phyloP scores from a whole-genome alignment of 2,329 filamentous ascomycete species.

The Cytospora leucostoma region DNA sequence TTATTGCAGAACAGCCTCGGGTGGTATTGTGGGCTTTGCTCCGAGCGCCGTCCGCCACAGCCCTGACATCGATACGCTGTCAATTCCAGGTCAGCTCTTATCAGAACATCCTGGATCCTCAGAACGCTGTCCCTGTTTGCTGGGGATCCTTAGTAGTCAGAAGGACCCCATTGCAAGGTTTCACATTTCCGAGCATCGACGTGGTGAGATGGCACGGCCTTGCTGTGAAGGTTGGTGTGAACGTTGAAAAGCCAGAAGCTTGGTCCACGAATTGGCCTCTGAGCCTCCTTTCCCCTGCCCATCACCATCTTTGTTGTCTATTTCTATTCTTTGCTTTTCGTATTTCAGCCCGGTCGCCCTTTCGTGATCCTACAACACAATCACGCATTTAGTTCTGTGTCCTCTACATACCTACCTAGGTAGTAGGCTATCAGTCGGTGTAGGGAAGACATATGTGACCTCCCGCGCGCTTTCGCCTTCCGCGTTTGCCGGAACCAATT shows the following conservation, averaged over 20 bases:
- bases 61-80: not conserved
- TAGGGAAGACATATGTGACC: constrained; percentile 22
- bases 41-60: not conserved
- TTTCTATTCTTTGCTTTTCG: constrained; percentile 15
- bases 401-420: no score
- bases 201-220: not conserved
- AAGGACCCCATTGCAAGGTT: not conserved
- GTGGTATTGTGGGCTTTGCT: not conserved
- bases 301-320: constrained; percentile 13
- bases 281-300: constrained; percentile 16
- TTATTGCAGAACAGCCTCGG: not conserved
- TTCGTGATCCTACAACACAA: not conserved
- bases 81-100: not conserved
- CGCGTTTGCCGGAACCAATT: constrained; percentile 7
- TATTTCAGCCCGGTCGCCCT: constrained; percentile 5
- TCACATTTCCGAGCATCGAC: not conserved
- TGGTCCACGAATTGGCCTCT: constrained; percentile 15
- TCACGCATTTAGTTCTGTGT: not conserved
- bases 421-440: constrained; percentile 18
- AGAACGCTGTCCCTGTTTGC: not conserved
- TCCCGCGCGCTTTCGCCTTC: constrained; percentile 4
- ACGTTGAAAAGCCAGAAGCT: constrained; percentile 8
- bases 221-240: not conserved
- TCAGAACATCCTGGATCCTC: not conserved
- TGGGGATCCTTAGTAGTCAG: not conserved